Conservation (phyloP, 805 yeast genomes). For the Candida ulmi region DNA sequence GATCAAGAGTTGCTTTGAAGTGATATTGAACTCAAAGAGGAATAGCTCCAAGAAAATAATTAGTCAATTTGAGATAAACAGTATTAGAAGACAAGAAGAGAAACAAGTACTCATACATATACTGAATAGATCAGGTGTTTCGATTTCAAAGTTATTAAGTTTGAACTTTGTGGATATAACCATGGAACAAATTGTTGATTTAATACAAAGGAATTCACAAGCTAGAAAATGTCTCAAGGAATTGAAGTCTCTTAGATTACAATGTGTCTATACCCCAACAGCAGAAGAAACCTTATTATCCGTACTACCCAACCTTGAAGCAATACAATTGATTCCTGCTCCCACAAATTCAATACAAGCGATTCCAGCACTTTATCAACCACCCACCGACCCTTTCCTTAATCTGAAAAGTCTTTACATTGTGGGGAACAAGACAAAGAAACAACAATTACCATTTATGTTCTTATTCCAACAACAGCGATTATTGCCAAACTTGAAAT, state of each 20-base stretch:
- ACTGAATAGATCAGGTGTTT: slow-evolving; percentile 4
- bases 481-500: slow-evolving; percentile 11
- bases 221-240: background rate
- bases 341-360: slow-evolving; percentile 1
- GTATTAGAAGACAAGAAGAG: slow-evolving; percentile 18
- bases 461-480: slow-evolving; percentile 13
- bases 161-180: slow-evolving; percentile 11
- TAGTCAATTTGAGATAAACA: slow-evolving; percentile 6
- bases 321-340: slow-evolving; percentile 9
- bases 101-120: slow-evolving; percentile 9
- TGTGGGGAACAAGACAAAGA: slow-evolving; percentile 14
- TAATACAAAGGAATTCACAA: slow-evolving; percentile 1
- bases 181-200: slow-evolving; percentile 12
- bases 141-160: slow-evolving; percentile 9
- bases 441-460: slow-evolving; percentile 17
- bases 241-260: slow-evolving; percentile 9
- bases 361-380: slow-evolving; percentile 3
- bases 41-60: slow-evolving; percentile 4
- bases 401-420: slow-evolving; percentile 12
- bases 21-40: slow-evolving; percentile 8
- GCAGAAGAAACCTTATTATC: slow-evolving; percentile 14
- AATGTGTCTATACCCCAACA: slow-evolving; percentile 14
- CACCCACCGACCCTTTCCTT: slow-evolving; percentile 1
- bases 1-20: slow-evolving; percentile 11
- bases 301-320: slow-evolving; percentile 12